A percentile compares a stretch with the other conserved stretches of the same genome.
These are phyloP conservation scores for Ballota nigra DNA, from an alignment of 257 asterid species.

Conservation along the genomic window DNA sequence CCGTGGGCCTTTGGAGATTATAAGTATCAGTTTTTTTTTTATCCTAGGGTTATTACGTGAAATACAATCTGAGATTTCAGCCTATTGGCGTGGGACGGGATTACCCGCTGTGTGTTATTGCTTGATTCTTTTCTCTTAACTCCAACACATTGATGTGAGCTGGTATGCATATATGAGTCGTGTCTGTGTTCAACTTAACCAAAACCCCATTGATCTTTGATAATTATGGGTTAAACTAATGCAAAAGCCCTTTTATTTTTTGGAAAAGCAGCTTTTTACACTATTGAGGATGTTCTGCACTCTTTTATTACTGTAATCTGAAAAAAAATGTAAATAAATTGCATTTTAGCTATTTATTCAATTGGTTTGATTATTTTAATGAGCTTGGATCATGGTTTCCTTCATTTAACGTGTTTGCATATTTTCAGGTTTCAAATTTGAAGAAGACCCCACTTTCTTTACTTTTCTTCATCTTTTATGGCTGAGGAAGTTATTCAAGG, in stretches of 20 bases:
- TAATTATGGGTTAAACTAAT: background rate
- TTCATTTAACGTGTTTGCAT: background rate
- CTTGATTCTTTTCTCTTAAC: too few relatives aligned
- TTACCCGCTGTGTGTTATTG: too few relatives aligned
- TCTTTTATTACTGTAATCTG: background rate
- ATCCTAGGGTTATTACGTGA: too few relatives aligned
- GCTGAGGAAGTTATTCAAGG: too few relatives aligned
- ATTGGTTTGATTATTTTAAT: too few relatives aligned
- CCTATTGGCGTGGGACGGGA: too few relatives aligned
- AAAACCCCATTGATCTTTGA: background rate
- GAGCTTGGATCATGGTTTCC: background rate
- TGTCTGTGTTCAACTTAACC: background rate
- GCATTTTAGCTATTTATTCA: too few relatives aligned
- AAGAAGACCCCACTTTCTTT: conserved; percentile 44
- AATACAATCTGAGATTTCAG: too few relatives aligned
- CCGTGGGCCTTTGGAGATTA: too few relatives aligned
- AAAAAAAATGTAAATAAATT: background rate
- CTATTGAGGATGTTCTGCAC: background rate
- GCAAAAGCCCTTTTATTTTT: background rate
- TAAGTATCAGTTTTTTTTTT: too few relatives aligned
- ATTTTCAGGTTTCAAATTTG: conserved; percentile 37
- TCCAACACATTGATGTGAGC: too few relatives aligned
- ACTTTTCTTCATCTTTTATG: too few relatives aligned
- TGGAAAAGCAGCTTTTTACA: background rate
- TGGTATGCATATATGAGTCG: background rate